phyloP scores from a whole-genome alignment of 1,284 basidiomycete genomes.

The Porphyrellus sp. region DNA sequence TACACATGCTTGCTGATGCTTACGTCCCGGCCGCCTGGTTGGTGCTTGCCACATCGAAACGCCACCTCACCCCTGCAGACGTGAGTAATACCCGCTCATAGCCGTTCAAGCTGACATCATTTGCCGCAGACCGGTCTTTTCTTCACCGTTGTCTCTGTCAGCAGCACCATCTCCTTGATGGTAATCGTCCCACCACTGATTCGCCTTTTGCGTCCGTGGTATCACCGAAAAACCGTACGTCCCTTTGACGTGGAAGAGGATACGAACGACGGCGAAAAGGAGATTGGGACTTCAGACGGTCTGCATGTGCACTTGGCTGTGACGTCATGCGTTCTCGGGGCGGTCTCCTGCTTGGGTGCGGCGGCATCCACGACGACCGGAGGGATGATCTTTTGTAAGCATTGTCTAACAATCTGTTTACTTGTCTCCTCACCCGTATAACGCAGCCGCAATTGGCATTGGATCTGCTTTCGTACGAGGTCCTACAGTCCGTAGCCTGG shows the following conservation, averaged over 20 bases:
- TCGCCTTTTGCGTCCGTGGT: constrained; percentile 22
- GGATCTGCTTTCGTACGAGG: constrained; percentile 20
- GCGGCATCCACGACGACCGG: constrained; percentile 12
- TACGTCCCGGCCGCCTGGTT: constrained; percentile 26
- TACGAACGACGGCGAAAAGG: background rate
- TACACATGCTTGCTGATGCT: constrained; percentile 17
- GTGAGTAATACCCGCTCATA: constrained; percentile 9
- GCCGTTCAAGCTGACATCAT: constrained; percentile 1
- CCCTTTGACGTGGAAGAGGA: background rate
- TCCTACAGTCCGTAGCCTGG: constrained; percentile 31
- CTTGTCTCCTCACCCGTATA: background rate
- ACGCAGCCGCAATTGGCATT: constrained; percentile 16
- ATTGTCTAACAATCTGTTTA: fast-evolving
- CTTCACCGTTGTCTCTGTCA: constrained; percentile 13
- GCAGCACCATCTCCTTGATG: constrained; percentile 14
- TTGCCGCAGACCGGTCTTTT: constrained; percentile 27
- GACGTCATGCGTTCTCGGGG: constrained; percentile 21
- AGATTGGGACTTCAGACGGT: constrained; percentile 25
- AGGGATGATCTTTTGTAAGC: constrained; percentile 19
- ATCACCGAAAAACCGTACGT: background rate
- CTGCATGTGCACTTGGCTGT: constrained; percentile 34
- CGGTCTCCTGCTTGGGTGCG: constrained; percentile 17
- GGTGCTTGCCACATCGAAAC: constrained; percentile 26
- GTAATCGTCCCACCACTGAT: constrained; percentile 19
- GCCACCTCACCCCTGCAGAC: constrained; percentile 24